Percentiles rank a stretch among this genome's conserved stretches.
phyloP scores from a whole-genome alignment of 2,329 filamentous ascomycete genomes.

The Canariomyces notabilis region DNA sequence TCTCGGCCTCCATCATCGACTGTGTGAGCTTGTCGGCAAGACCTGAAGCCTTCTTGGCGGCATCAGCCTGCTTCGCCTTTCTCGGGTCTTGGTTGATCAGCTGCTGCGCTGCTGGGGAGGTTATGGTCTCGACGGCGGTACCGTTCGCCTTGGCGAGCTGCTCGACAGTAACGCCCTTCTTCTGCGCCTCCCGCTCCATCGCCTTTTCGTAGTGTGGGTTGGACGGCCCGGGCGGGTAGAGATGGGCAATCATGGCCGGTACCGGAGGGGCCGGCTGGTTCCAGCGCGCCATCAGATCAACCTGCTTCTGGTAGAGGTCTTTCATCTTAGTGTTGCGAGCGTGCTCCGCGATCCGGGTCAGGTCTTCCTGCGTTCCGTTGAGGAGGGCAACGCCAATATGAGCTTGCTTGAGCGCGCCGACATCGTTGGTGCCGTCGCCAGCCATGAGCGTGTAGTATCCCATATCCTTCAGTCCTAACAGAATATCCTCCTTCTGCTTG shows the following conservation, averaged over 20 bases:
- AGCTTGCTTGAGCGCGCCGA: conserved; percentile 94
- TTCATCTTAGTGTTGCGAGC: conserved; percentile 96
- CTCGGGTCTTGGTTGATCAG: conserved; percentile 50
- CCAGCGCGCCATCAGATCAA: conserved; percentile 86
- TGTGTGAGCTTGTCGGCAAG: conserved; percentile 83
- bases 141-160: conserved; percentile 52
- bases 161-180: conserved; percentile 63
- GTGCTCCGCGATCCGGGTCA: conserved; percentile 88
- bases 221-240: conserved; percentile 82
- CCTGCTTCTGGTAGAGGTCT: conserved; percentile 96
- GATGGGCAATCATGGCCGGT: conserved; percentile 83
- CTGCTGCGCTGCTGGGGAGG: conserved; percentile 60
- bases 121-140: conserved; percentile 58
- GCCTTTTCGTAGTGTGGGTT: conserved; percentile 96
- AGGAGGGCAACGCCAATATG: conserved; percentile 94
- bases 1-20: conserved; percentile 83
- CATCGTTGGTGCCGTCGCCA: conserved; percentile 96
- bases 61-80: conserved; percentile 58
- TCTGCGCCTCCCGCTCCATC: conserved; percentile 76
- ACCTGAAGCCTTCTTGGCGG: conserved; percentile 65
- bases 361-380: conserved; percentile 88
- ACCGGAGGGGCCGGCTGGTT: conserved; percentile 91
- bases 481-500: conserved; percentile 97
- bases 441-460: conserved; percentile 99
- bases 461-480: conserved; percentile 92